Percentiles rank a stretch among this genome's conserved stretches.
Evolutionary conservation across 2,329 filamentous ascomycete species (phyloP).

Genomic region (Purpureocillium lavendulum): DNA sequence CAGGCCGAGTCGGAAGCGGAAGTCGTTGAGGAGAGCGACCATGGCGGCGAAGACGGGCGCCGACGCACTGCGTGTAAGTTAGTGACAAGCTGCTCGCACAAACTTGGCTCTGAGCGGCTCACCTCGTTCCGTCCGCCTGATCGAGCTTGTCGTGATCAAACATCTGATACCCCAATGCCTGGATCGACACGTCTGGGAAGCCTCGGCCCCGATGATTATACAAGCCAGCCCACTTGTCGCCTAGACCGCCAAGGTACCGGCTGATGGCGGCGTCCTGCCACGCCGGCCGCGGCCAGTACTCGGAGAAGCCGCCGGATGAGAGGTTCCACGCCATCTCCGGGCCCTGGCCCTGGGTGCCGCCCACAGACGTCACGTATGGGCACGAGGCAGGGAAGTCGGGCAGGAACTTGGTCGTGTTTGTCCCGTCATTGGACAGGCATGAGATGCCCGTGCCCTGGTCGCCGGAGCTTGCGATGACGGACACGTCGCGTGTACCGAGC

Average conservation of each 20-base stretch:
- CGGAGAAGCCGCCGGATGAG: slow-evolving; percentile 43
- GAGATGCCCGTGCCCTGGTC: slow-evolving; percentile 35
- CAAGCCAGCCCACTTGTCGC: slow-evolving; percentile 39
- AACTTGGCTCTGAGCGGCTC: not conserved
- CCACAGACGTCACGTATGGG: slow-evolving; percentile 56
- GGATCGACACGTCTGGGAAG: slow-evolving; percentile 54
- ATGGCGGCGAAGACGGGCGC: slow-evolving; percentile 55
- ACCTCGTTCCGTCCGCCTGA: slow-evolving; percentile 24
- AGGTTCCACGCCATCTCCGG: slow-evolving; percentile 47
- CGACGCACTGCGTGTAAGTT: slow-evolving; percentile 35
- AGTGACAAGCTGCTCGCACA: not conserved
- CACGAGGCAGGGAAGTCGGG: slow-evolving; percentile 31
- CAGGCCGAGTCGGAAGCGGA: slow-evolving; percentile 45
- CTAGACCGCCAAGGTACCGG: slow-evolving; percentile 33
- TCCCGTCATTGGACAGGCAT: slow-evolving; percentile 28
- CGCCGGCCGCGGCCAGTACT: slow-evolving; percentile 32
- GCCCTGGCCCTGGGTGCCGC: slow-evolving; percentile 41
- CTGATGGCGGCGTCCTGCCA: slow-evolving; percentile 38
- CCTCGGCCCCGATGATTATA: slow-evolving; percentile 42
- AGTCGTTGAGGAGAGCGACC: slow-evolving; percentile 56
- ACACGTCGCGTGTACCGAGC: slow-evolving; percentile 57
- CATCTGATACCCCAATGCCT: slow-evolving; percentile 28
- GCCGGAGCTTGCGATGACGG: slow-evolving; percentile 57
- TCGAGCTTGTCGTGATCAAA: slow-evolving; percentile 19
- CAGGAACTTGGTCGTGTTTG: slow-evolving; percentile 21